A percentile compares a stretch with the other conserved stretches of the same genome.
Evolutionary conservation across 768 basidiomycete genomes (phyloP).

Genomic region (Trametes meyenii): DNA sequence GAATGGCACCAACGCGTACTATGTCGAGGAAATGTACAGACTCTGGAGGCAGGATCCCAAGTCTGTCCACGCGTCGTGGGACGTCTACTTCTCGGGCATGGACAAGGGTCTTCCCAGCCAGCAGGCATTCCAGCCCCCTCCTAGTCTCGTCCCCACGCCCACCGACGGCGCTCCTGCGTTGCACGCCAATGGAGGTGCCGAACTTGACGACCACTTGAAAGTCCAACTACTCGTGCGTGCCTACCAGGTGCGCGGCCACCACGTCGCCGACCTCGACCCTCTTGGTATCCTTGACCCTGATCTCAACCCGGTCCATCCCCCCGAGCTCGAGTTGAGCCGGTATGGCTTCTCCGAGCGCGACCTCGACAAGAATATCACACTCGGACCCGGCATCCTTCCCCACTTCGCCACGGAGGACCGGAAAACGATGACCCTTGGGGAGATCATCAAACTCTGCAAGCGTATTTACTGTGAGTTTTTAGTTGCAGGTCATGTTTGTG

Average conservation of each 20-base stretch:
- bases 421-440: slow-evolving; percentile 85
- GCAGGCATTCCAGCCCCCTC: slow-evolving; percentile 86
- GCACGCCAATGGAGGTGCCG: slow-evolving; percentile 53
- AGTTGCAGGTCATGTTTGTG: too few relatives aligned
- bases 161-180: slow-evolving; percentile 32
- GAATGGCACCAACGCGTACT: slow-evolving; percentile 93
- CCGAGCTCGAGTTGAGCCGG: slow-evolving; percentile 90
- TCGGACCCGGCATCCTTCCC: slow-evolving; percentile 95
- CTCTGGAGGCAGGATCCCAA: slow-evolving; percentile 89
- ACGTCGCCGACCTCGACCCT: slow-evolving; percentile 94
- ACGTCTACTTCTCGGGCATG: slow-evolving; percentile 90
- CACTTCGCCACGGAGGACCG: slow-evolving; percentile 88
- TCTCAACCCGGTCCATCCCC: slow-evolving; percentile 73
- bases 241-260: slow-evolving; percentile 98
- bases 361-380: slow-evolving; percentile 90
- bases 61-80: slow-evolving; percentile 94
- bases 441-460: slow-evolving; percentile 89
- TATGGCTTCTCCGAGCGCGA: slow-evolving; percentile 97
- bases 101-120: slow-evolving; percentile 81
- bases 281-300: slow-evolving; percentile 92
- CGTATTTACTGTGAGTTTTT: slow-evolving; percentile 77
- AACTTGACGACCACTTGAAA: slow-evolving; percentile 94
- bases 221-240: slow-evolving; percentile 97
- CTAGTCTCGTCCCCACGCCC: slow-evolving; percentile 71
- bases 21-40: slow-evolving; percentile 96